Conservation (phyloP, 1,139 yeast genomes). For the Magnusiomyces fungicola region DNA sequence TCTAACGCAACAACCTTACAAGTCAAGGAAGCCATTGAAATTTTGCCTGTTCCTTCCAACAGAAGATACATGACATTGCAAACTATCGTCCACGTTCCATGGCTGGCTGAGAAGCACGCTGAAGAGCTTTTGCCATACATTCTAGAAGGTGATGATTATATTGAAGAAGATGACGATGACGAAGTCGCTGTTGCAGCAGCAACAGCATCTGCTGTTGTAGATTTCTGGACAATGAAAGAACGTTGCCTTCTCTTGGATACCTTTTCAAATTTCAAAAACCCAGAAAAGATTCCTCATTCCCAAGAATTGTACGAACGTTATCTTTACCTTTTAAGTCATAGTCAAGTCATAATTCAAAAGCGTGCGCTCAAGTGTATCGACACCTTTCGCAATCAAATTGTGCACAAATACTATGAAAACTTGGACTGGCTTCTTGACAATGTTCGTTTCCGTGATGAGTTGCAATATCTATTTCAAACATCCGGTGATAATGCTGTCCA, state of each 20-base stretch:
- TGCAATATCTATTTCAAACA: constrained; percentile 52
- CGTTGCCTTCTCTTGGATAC: constrained; percentile 52
- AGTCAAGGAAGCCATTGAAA: not conserved
- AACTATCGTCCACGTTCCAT: constrained; percentile 49
- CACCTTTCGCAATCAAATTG: constrained; percentile 51
- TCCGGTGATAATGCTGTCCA: constrained; percentile 48
- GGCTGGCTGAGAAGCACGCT: constrained; percentile 59
- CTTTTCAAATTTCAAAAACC: constrained; percentile 57
- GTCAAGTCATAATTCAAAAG: constrained; percentile 57
- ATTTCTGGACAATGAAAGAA: constrained; percentile 55
- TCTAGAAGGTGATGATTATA: constrained; percentile 19
- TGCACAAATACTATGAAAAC: constrained; percentile 66
- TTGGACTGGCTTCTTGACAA: constrained; percentile 74
- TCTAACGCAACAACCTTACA: not conserved
- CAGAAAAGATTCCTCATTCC: constrained; percentile 47
- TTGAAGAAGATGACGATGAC: not conserved
- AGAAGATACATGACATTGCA: constrained; percentile 17
- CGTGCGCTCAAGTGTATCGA: constrained; percentile 67
- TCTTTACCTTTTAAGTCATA: constrained; percentile 54
- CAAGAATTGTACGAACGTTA: constrained; percentile 49
- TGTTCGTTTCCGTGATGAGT: constrained; percentile 76
- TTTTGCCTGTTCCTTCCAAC: not conserved
- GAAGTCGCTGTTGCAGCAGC: not conserved
- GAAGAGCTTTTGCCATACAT: constrained; percentile 45
- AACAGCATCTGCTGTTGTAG: constrained; percentile 13